Percentiles rank a stretch among this genome's conserved stretches.
Evolutionary conservation across 1,284 basidiomycete species (phyloP).

Genomic region (Heterobasidion parviporum): DNA sequence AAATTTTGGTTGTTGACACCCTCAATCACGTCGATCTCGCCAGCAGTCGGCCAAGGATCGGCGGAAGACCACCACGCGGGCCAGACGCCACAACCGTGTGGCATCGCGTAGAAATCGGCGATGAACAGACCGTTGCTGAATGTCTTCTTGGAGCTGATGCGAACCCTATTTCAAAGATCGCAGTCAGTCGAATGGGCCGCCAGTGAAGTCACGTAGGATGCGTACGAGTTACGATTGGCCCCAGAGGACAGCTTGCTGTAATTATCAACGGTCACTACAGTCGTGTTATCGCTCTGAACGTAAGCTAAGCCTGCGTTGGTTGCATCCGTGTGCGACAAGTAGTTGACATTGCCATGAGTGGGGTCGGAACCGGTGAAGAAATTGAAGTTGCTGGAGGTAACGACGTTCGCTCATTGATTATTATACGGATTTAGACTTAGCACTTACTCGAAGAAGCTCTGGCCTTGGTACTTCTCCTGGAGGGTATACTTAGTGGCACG

Average conservation of each 20-base stretch:
- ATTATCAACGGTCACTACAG: constrained; percentile 58
- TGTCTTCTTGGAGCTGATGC: constrained; percentile 59
- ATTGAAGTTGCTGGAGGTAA: constrained; percentile 42
- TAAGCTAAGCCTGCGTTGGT: constrained; percentile 44
- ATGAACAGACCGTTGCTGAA: constrained; percentile 72
- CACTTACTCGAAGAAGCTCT: constrained; percentile 24
- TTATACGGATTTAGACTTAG: background rate
- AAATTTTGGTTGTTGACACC: constrained; percentile 45
- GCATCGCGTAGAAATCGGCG: constrained; percentile 70
- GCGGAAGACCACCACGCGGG: constrained; percentile 63
- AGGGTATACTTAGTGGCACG: constrained; percentile 19
- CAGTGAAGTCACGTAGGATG: constrained; percentile 7
- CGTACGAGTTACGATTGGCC: constrained; percentile 57
- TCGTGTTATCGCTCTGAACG: constrained; percentile 44
- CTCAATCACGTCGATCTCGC: constrained; percentile 26
- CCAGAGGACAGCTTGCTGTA: constrained; percentile 40
- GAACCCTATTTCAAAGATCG: constrained; percentile 37
- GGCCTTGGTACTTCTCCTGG: constrained; percentile 29
- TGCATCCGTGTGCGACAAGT: constrained; percentile 38
- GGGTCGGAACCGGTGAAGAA: constrained; percentile 60
- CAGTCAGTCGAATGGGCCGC: background rate
- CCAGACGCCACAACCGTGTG: constrained; percentile 76
- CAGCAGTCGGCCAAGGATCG: constrained; percentile 63
- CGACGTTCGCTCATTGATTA: background rate
- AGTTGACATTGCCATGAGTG: constrained; percentile 57